These are phyloP conservation scores for Colletotrichum sidae DNA, from an alignment of 2,329 filamentous ascomycete genomes.

Conservation along the genomic window DNA sequence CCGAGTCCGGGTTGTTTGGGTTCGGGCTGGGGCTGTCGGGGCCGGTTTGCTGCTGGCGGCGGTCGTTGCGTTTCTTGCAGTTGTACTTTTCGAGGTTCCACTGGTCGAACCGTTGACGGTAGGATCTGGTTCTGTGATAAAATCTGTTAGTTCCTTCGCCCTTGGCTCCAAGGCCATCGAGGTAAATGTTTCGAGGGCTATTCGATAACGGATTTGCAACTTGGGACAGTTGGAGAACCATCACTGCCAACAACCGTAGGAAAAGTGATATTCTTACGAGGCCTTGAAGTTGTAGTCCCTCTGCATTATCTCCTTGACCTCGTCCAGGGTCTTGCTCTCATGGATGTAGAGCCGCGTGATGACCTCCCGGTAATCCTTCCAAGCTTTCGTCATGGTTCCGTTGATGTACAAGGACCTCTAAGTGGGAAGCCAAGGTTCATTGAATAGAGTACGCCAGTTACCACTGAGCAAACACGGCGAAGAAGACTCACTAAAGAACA, in stretches of 20 bases:
- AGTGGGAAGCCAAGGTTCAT: not conserved
- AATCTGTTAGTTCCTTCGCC: not conserved
- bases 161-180: conserved; percentile 4
- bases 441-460: not conserved
- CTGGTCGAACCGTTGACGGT: conserved; percentile 58
- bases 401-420: conserved; percentile 11
- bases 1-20: not conserved
- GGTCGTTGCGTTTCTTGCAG: conserved; percentile 51
- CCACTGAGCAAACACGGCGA: not conserved
- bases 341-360: conserved; percentile 56
- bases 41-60: conserved; percentile 17
- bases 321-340: conserved; percentile 52
- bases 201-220: no score
- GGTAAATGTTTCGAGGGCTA: conserved; percentile 24
- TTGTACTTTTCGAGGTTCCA: conserved; percentile 63
- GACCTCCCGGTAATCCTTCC: conserved; percentile 49
- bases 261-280: conserved; percentile 48
- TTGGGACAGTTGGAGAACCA: not conserved
- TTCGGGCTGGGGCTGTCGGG: not conserved
- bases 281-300: conserved; percentile 54
- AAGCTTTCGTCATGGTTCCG: conserved; percentile 57
- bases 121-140: conserved; percentile 53
- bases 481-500: not conserved
- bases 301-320: conserved; percentile 55
- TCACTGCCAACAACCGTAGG: no score